phyloP scores from a whole-genome alignment of 441 rosid species.

The Erodium trifolium region DNA sequence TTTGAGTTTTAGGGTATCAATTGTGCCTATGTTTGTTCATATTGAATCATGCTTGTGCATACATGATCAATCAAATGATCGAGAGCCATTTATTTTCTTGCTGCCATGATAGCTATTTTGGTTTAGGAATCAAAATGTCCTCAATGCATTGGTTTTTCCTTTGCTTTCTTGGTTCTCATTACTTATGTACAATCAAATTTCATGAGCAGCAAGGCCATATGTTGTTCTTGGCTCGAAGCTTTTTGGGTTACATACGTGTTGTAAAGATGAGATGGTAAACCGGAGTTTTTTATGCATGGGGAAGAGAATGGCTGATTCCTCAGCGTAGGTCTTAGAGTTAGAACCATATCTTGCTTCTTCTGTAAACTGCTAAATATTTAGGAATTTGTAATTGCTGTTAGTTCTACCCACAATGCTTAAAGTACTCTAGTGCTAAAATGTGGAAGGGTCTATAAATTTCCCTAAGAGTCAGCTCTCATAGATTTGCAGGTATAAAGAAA shows the following conservation, averaged over 20 bases:
- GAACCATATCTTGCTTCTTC: slow-evolving; percentile 2
- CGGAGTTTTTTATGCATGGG: not conserved
- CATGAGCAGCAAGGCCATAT: not conserved
- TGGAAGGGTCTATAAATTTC: slow-evolving; percentile 14
- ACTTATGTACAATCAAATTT: not conserved
- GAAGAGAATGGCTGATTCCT: not conserved
- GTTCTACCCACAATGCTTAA: too few species aligned
- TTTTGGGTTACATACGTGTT: not conserved
- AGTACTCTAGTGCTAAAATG: not conserved
- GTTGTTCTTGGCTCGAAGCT: not conserved
- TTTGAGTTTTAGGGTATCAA: not conserved
- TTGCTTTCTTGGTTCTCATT: not conserved
- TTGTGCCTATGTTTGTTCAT: not conserved
- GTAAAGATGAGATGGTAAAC: not conserved
- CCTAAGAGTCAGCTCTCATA: slow-evolving; percentile 31
- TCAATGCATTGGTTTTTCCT: not conserved
- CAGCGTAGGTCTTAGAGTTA: slow-evolving; percentile 5
- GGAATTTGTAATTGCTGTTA: slow-evolving; percentile 4
- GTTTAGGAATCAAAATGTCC: slow-evolving; percentile 1
- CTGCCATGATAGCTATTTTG: not conserved
- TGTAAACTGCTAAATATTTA: not conserved
- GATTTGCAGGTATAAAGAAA: slow-evolving; percentile 56
- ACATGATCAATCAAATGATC: not conserved
- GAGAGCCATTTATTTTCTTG: not conserved
- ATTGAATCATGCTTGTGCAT: not conserved